phyloP scores from a whole-genome alignment of 148 eudicot species.

The Rhododendron vialii region DNA sequence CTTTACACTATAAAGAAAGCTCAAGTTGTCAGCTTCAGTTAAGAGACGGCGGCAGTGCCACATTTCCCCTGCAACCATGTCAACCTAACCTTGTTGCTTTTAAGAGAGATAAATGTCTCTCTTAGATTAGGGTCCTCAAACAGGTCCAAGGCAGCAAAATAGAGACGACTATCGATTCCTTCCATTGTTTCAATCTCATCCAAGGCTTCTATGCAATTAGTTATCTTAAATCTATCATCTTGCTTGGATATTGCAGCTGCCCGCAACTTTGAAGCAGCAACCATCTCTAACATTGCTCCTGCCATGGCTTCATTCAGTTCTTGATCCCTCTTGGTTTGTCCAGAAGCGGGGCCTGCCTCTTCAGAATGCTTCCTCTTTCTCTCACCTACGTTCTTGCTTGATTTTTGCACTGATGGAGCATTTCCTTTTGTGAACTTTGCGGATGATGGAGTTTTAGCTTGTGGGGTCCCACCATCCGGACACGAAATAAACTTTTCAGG shows the following conservation, averaged over 20 bases:
- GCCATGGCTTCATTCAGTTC: constrained; percentile 47
- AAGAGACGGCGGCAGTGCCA: constrained; percentile 12
- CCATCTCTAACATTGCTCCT: constrained; percentile 57
- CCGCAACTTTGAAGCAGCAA: constrained; percentile 41
- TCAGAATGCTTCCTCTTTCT: constrained; percentile 56
- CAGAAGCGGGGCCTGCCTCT: constrained; percentile 27
- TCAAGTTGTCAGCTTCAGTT: constrained; percentile 11
- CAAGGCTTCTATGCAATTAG: constrained; percentile 54
- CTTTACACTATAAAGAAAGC: constrained; percentile 10
- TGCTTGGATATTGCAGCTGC: constrained; percentile 11
- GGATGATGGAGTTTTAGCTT: constrained; percentile 29
- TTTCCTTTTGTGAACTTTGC: constrained; percentile 24
- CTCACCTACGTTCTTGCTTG: constrained; percentile 24
- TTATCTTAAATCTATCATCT: constrained; percentile 39
- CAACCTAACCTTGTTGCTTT: constrained; percentile 32
- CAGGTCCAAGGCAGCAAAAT: constrained; percentile 65
- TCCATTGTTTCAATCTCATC: constrained; percentile 50
- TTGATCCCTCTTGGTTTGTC: constrained; percentile 26
- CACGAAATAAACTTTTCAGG: constrained; percentile 8
- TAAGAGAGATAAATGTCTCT: constrained; percentile 55
- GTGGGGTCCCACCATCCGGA: constrained; percentile 27
- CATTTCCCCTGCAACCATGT: constrained; percentile 64
- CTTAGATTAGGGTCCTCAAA: constrained; percentile 52
- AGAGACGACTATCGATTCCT: constrained; percentile 36
- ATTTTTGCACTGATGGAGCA: constrained; percentile 26